These are phyloP conservation scores for Leccinum fibrillosum DNA, from an alignment of 768 basidiomycete species.

Conservation along the genomic window DNA sequence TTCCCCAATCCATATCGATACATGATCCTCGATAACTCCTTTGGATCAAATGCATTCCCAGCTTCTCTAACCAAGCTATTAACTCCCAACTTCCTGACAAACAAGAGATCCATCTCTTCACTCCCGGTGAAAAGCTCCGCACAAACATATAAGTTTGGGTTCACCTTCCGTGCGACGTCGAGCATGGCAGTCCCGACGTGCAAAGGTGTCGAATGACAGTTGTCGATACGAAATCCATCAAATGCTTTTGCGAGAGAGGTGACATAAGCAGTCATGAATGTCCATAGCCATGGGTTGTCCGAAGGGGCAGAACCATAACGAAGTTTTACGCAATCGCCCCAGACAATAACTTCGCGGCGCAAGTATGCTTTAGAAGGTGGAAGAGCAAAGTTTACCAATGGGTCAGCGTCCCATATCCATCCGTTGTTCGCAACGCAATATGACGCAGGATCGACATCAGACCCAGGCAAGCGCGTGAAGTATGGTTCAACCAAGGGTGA, in stretches of 20 bases:
- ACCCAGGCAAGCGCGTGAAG: conserved; percentile 79
- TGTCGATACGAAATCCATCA: conserved; percentile 97
- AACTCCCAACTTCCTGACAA: conserved; percentile 89
- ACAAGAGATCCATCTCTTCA: conserved; percentile 89
- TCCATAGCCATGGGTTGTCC: conserved; percentile 94
- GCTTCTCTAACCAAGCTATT: conserved; percentile 94
- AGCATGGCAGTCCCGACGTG: conserved; percentile 95
- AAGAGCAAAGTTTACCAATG: conserved; percentile 90
- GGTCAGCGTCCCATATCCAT: conserved; percentile 98
- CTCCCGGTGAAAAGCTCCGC: conserved; percentile 97
- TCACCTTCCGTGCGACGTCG: conserved; percentile 83
- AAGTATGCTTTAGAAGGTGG: conserved; percentile 92
- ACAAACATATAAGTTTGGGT: conserved; percentile 93
- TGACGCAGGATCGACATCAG: conserved; percentile 45
- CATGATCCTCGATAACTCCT: conserved; percentile 84
- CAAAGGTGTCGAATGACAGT: conserved; percentile 96
- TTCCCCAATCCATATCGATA: conserved; percentile 91
- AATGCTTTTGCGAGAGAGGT: conserved; percentile 76
- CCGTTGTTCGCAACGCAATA: conserved; percentile 96
- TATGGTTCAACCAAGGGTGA: conserved; percentile 86
- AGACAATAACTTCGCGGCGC: conserved; percentile 93
- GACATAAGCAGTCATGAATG: conserved; percentile 85
- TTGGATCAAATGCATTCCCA: conserved; percentile 87
- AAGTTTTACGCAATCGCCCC: conserved; percentile 98
- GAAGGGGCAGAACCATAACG: conserved; percentile 81